These are phyloP conservation scores for Talaromyces sp. DNA, from an alignment of 2,329 filamentous ascomycete species.

Conservation along the genomic window DNA sequence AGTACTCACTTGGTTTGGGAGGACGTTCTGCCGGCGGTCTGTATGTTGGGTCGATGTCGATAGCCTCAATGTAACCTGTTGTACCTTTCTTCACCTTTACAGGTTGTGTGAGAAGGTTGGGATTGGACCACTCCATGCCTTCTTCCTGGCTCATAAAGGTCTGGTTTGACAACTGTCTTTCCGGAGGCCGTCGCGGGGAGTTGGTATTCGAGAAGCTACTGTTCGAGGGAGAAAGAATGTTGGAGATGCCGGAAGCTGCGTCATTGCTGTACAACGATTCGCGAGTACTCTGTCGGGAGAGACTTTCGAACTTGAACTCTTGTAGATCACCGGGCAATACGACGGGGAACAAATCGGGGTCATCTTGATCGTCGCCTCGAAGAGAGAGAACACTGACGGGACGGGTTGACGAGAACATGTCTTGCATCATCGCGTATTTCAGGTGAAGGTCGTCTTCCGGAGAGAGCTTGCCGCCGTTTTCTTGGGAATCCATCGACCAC, in stretches of 20 bases:
- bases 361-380: constrained; percentile 46
- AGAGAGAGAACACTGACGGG: constrained; percentile 45
- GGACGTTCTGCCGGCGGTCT: constrained; percentile 71
- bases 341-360: constrained; percentile 47
- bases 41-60: constrained; percentile 86
- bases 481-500: constrained; percentile 83
- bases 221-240: constrained; percentile 40
- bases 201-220: constrained; percentile 40
- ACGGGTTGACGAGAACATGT: constrained; percentile 49
- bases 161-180: constrained; percentile 23
- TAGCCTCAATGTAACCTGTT: constrained; percentile 82
- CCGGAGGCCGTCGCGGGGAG: constrained; percentile 33
- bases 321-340: constrained; percentile 35
- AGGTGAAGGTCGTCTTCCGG: constrained; percentile 47
- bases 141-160: constrained; percentile 22
- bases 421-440: constrained; percentile 45
- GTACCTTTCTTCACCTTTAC: constrained; percentile 34
- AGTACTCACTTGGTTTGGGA: constrained; percentile 61
- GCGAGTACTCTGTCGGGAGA: constrained; percentile 31
- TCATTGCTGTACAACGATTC: constrained; percentile 37
- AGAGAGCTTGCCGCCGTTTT: constrained; percentile 42
- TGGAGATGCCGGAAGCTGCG: constrained; percentile 33
- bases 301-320: constrained; percentile 33
- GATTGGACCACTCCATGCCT: constrained; percentile 28
- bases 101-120: constrained; percentile 29